Evolutionary conservation across 148 eudicot genomes (phyloP), one percentile per base, ranked within the genome.

Genomic region (Camellia lanceoleosa): DNA sequence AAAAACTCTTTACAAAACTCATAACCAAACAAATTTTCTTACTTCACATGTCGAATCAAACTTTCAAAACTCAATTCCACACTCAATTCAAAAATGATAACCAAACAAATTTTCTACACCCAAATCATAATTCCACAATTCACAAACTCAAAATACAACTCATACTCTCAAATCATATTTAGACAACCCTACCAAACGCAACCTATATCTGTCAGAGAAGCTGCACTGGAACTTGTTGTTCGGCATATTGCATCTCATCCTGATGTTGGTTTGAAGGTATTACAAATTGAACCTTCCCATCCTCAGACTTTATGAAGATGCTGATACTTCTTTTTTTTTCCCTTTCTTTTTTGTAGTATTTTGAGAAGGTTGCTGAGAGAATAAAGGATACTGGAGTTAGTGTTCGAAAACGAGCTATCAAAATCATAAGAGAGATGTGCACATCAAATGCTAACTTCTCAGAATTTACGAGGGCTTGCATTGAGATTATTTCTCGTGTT

Each of bases 221-320:
- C 99, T 67, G 98, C 99, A 73, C 86, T 96, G 75, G 99, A 96
- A 84, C 92, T 96, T 84, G 99, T 96, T 84, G 99, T 98, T 60
- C 87, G 94, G 83, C 91, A 95, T 90, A 95, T 95, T 80, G 97
- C 97, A 7, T 92, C 99, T 71, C 97, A 93, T 86, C 99, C 99
- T 77, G 98, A 96, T 88, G 99, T 96, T 88, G 98, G 98, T 58
- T 78, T 89, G 79, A 91, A 92, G 91, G 99, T 96, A 85, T 83
- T 83, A 71, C 47, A 60, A 74, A 79, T 49, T 52, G 67, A 30
- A 52, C 71, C 61, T 44, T 44, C 74, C 78, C n/a, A 76, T 19
- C 55, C 74, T 74, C 47, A 0, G 47, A 55, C 54, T 52, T 56
- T 63, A 51, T 1, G 18, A 73, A 12, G 51, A 20, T 71, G 38